Base-by-base conservation (phyloP, 352 stramenopile genomes). In the Globisporangium irregulare region DNA sequence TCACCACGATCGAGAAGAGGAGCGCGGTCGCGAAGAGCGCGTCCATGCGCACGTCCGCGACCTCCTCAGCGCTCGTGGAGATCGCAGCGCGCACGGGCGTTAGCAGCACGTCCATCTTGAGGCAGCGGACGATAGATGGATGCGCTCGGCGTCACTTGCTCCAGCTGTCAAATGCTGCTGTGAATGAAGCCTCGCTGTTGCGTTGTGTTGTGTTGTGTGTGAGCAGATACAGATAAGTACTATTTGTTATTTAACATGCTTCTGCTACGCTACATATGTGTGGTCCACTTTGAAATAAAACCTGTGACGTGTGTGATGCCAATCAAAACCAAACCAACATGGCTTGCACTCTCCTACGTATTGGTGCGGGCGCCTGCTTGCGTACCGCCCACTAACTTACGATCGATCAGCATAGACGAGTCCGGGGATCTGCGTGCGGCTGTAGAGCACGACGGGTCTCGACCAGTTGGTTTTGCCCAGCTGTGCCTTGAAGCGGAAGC, bases 401-500 rank as follows among this genome's bases (percentile, higher is more conserved):
- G 67, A 73, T 66, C 27, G 43, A 27, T 61, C 36, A 64, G 36
- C n/a, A 54, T 87, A 90, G 29, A 53, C 48, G 62, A 90, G 80
- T 18, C 81, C 83, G 34, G 70, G 53, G 48, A 89, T 77, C 22
- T 74, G 73, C 27, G 69, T 66, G 64, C 82, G 77, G 63, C 87
- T 95, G 67, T 91, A 95, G 15, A 95, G 76, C 57, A 81, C 66
- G 18, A 95, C 81, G 2, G 79, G 81, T 10, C 87, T 77, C 4
- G 81, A 92, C 87, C 87, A 95, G 65, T 95, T 93, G 18, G 87
- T 95, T 64, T 91, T 92, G 36, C 87, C 87, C 8, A 95, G 71
- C 24, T 77, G 64, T 2, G 76, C 78, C 62, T 84, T 90, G 73
- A 77, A 82, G 41, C 72, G 80, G 68, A 93, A 95, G 20, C 80